phyloP scores from a whole-genome alignment of 352 stramenopile genomes.

The Pythium brachiatum region DNA sequence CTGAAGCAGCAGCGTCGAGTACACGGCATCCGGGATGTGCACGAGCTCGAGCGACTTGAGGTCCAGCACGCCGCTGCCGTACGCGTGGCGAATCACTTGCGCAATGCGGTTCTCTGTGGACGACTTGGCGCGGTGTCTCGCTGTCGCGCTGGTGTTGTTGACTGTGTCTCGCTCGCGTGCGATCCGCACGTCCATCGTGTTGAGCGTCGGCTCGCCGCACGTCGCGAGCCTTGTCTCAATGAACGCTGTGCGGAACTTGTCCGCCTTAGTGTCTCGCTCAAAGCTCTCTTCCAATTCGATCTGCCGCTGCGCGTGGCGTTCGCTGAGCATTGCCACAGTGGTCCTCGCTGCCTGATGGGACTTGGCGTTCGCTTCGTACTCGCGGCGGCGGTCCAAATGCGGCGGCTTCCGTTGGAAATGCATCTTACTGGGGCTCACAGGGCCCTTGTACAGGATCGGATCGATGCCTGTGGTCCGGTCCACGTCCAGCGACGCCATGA shows the following conservation, averaged over 20 bases:
- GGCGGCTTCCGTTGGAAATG: constrained; percentile 58
- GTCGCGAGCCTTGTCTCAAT: constrained; percentile 60
- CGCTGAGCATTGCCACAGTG: constrained; percentile 47
- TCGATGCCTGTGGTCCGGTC: constrained; percentile 35
- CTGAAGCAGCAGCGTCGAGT: constrained; percentile 62
- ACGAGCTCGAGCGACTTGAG: constrained; percentile 66
- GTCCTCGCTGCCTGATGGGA: constrained; percentile 47
- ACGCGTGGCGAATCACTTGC: constrained; percentile 44
- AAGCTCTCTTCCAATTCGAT: constrained; percentile 54
- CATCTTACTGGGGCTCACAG: neutral
- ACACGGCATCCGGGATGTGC: constrained; percentile 53
- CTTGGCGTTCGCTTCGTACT: constrained; percentile 40
- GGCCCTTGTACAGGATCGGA: constrained; percentile 46
- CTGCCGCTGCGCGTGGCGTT: constrained; percentile 48
- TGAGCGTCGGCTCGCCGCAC: constrained; percentile 60
- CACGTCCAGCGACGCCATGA: constrained; percentile 27
- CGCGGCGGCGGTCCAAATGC: constrained; percentile 44
- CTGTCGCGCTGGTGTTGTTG: constrained; percentile 8
- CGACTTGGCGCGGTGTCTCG: constrained; percentile 11
- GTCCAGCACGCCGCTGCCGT: constrained; percentile 56
- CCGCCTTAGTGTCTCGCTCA: constrained; percentile 31
- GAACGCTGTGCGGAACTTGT: constrained; percentile 51
- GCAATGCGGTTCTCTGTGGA: constrained; percentile 23
- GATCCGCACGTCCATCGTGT: constrained; percentile 58
- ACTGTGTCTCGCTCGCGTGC: constrained; percentile 36